Evolutionary conservation across 768 basidiomycete species (phyloP).

Genomic region (Termitomyces sp.): DNA sequence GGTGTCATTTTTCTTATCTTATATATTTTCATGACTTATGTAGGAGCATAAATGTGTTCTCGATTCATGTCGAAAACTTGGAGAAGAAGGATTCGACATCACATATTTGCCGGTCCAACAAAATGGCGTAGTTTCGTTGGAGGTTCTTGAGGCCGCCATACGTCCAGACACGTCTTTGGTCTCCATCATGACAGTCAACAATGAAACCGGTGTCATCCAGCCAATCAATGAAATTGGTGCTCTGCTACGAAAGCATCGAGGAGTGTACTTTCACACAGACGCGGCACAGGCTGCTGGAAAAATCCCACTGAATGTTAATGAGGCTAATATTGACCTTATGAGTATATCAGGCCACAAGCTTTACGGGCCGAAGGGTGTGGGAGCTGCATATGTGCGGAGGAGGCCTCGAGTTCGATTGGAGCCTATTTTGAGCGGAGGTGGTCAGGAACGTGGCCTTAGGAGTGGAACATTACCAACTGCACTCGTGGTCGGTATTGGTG

Average conservation of each 20-base stretch:
- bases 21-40: background rate
- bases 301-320: constrained; percentile 89
- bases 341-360: constrained; percentile 97
- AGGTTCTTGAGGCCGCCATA: constrained; percentile 80
- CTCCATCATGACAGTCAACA: constrained; percentile 98
- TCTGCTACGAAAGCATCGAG: constrained; percentile 79
- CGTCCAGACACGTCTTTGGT: constrained; percentile 92
- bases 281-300: constrained; percentile 95
- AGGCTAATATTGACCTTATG: constrained; percentile 92
- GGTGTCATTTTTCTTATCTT: background rate
- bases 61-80: constrained; percentile 92
- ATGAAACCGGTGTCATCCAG: constrained; percentile 98
- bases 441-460: constrained; percentile 92
- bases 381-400: constrained; percentile 90
- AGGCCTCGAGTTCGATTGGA: constrained; percentile 91
- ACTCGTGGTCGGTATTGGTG: constrained; percentile 88
- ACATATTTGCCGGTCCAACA: constrained; percentile 94
- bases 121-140: constrained; percentile 78
- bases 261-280: constrained; percentile 94
- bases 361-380: constrained; percentile 96
- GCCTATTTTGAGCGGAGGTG: constrained; percentile 92
- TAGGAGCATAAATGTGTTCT: constrained; percentile 99
- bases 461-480: constrained; percentile 92
- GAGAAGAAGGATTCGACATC: constrained; percentile 95
- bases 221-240: constrained; percentile 93